phyloP scores from a whole-genome alignment of 1,284 basidiomycete genomes.

The Ceratobasidium sp. region DNA sequence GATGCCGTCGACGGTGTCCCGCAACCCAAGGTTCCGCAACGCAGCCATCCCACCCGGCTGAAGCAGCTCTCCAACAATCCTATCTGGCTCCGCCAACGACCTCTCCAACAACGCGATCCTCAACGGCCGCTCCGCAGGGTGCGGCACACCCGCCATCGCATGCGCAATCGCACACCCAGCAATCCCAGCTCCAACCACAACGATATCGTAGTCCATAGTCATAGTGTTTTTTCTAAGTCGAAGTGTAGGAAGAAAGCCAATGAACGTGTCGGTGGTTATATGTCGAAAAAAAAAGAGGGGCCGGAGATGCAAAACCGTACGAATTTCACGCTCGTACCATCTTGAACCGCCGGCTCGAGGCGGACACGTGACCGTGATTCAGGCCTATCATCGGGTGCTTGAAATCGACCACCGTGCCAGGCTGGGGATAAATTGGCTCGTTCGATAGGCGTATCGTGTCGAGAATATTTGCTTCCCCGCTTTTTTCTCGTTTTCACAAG shows the following conservation, averaged over 20 bases:
- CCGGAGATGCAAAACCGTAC: constrained; percentile 19
- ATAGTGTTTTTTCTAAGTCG: too few species aligned
- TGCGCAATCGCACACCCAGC: constrained; percentile 84
- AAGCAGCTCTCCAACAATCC: constrained; percentile 97
- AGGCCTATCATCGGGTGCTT: not conserved
- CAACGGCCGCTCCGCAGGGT: constrained; percentile 62
- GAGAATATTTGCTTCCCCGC: too few species aligned
- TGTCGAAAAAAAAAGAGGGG: not conserved
- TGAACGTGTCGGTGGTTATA: constrained; percentile 2
- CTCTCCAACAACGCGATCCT: constrained; percentile 89
- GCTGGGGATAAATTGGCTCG: too few species aligned
- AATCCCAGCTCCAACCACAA: constrained; percentile 92
- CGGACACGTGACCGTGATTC: constrained; percentile 20
- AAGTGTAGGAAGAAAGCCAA: not conserved
- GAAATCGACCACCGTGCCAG: too few species aligned
- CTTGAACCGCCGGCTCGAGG: constrained; percentile 7
- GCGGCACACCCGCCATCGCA: constrained; percentile 67
- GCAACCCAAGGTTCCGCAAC: constrained; percentile 82
- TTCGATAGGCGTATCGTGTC: too few species aligned
- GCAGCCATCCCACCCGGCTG: constrained; percentile 93
- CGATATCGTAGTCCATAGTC: constrained; percentile 70
- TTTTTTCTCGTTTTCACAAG: too few species aligned
- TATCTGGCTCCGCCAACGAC: constrained; percentile 91
- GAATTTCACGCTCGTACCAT: constrained; percentile 36
- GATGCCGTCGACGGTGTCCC: constrained; percentile 82